Evolutionary conservation across 176 grass and related monocot species (phyloP), one percentile per base, ranked within the genome.

Genomic region (Zoysia pacifica): DNA sequence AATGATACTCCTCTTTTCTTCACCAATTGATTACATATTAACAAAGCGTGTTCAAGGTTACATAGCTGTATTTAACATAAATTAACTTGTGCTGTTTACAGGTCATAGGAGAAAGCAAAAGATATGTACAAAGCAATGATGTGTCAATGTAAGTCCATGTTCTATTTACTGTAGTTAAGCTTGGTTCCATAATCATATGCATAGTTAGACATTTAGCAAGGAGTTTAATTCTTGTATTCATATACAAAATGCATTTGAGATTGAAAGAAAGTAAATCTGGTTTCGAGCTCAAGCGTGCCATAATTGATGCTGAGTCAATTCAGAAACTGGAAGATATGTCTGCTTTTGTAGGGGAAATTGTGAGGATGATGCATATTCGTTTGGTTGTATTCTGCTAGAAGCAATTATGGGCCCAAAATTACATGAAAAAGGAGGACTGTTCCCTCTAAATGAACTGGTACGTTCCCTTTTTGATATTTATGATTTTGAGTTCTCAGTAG

Each of bases 351-450:
- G 94, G 83, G 85, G 86, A 87, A 71, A 54, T 90, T 73, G 80
- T 65, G 83, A 90, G 69, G 91, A 94, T 78, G 94, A 97, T 87
- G 91, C 92, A 44, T 89, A 79, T 69, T 90, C 86, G 38, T 94
- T 94, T 75, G 94, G 94, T 73, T 84, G 61, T 71, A 91, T 97
- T 74, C 15, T 97, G 87, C 85, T 97, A 60, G 91, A 97, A 90
- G 83, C 82, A 67, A 83, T 97, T 50, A 87, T 87, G 55, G 91
- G 91, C 36, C 84, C 94, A 40, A 82, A 79, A 88, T 64, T 85
- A n/a, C 78, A 79, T 69, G 73, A 76, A 52, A 84, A 85, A 81
- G 91, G 88, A 59, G 84, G 73, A 60, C 48, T 77, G 58, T 80
- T 76, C 13, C 64, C 90, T 85, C 19, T 90, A 67, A 88, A 86